Conservation (phyloP, 768 basidiomycete species). For the Lactifluus echinatus region DNA sequence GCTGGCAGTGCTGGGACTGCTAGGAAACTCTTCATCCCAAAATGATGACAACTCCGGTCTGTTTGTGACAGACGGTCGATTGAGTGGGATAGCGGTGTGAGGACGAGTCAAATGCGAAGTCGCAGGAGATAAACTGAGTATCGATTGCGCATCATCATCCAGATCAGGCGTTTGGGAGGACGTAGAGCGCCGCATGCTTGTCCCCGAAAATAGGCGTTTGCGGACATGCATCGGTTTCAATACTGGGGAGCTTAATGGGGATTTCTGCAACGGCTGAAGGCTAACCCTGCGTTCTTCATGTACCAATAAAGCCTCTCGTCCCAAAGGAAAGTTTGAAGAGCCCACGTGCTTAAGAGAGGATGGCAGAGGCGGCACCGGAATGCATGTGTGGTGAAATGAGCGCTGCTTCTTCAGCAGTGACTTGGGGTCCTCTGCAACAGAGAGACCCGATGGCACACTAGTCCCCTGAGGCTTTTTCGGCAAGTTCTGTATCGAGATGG, state of each 20-base stretch:
- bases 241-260: constrained; percentile 11
- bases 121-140: constrained; percentile 36
- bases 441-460: constrained; percentile 26
- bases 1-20: constrained; percentile 31
- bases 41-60: constrained; percentile 27
- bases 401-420: constrained; percentile 44
- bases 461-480: constrained; percentile 23
- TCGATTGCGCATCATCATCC: constrained; percentile 49
- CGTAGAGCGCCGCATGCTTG: constrained; percentile 40
- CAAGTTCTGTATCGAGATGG: constrained; percentile 49
- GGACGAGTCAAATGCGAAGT: background rate
- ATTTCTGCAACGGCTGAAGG: constrained; percentile 12
- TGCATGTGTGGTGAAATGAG: constrained; percentile 52
- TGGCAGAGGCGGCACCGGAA: constrained; percentile 45
- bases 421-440: constrained; percentile 27
- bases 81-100: background rate
- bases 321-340: constrained; percentile 15
- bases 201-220: constrained; percentile 58
- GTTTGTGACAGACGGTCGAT: background rate
- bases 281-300: constrained; percentile 17
- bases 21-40: constrained; percentile 42
- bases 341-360: constrained; percentile 24
- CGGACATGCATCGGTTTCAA: constrained; percentile 27
- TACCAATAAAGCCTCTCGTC: constrained; percentile 5
- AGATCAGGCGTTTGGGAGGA: constrained; percentile 36